Conservation (phyloP, 805 yeast genomes). For the Candida railenensis region DNA sequence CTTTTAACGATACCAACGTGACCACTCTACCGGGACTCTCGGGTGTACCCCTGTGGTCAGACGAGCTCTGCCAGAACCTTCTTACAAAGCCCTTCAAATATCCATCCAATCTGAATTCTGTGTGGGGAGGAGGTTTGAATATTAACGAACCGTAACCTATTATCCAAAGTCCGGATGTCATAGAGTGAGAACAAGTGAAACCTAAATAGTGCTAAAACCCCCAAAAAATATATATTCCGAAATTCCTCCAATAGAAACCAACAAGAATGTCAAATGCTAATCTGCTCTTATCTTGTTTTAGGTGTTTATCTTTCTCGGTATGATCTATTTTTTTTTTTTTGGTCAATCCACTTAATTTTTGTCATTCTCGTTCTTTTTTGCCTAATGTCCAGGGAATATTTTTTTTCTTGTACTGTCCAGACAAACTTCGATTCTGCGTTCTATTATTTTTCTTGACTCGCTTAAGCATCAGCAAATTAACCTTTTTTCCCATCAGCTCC, state of each 20-base stretch:
- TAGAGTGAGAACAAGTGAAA: neutral
- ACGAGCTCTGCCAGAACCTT: slow-evolving; percentile 88
- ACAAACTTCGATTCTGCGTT: no score
- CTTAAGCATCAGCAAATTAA: neutral
- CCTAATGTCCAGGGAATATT: no score
- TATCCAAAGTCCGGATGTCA: slow-evolving; percentile 51
- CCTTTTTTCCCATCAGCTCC: neutral
- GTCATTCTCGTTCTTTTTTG: no score
- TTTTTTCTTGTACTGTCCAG: neutral
- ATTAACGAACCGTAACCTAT: slow-evolving; percentile 89
- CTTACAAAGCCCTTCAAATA: slow-evolving; percentile 73
- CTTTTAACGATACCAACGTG: slow-evolving; percentile 65
- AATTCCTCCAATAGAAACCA: no score
- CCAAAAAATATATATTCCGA: no score
- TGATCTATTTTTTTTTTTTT: no score
- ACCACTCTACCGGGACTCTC: slow-evolving; percentile 87
- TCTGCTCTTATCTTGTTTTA: no score
- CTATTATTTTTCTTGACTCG: neutral
- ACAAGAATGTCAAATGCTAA: no score
- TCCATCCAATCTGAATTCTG: slow-evolving; percentile 64
- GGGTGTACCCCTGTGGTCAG: slow-evolving; percentile 89
- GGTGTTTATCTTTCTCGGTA: no score
- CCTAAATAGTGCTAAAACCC: neutral
- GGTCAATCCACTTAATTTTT: no score
- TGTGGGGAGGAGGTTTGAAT: slow-evolving; percentile 85